These are phyloP conservation scores for Aureobasidium subglaciale DNA, from an alignment of 2,329 filamentous ascomycete species.

Conservation along the genomic window DNA sequence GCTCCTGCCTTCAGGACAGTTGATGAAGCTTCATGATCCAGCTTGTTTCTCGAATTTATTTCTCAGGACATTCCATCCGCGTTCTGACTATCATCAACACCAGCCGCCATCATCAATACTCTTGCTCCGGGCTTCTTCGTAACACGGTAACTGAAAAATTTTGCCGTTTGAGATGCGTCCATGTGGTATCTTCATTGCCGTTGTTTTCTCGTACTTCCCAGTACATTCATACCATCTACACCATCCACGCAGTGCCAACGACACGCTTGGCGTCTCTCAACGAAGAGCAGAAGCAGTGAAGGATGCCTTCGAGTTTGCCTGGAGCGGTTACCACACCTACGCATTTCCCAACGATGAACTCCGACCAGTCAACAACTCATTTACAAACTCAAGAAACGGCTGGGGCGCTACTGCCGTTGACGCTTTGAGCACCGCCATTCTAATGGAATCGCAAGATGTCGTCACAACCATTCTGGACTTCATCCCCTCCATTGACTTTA, in stretches of 20 bases:
- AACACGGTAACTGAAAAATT: too few species aligned
- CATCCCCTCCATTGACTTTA: constrained; percentile 65
- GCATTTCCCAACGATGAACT: constrained; percentile 75
- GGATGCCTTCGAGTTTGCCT: constrained; percentile 62
- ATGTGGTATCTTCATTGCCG: not conserved
- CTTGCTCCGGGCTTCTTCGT: not conserved
- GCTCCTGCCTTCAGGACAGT: not conserved
- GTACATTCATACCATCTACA: not conserved
- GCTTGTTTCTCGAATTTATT: too few species aligned
- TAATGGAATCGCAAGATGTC: constrained; percentile 64
- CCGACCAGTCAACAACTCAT: constrained; percentile 58
- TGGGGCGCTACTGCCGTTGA: constrained; percentile 83
- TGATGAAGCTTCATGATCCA: not conserved
- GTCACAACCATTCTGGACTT: constrained; percentile 65
- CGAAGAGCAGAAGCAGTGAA: constrained; percentile 46
- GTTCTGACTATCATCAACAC: not conserved
- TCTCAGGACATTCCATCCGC: not conserved
- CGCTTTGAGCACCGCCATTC: constrained; percentile 67
- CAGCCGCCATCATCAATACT: not conserved
- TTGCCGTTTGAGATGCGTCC: not conserved
- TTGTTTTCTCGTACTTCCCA: not conserved
- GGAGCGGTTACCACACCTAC: constrained; percentile 53
- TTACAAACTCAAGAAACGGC: constrained; percentile 65
- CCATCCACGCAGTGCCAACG: not conserved
- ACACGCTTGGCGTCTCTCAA: not conserved